phyloP scores from a whole-genome alignment of 2,329 filamentous ascomycete genomes.

The Cytospora mali region DNA sequence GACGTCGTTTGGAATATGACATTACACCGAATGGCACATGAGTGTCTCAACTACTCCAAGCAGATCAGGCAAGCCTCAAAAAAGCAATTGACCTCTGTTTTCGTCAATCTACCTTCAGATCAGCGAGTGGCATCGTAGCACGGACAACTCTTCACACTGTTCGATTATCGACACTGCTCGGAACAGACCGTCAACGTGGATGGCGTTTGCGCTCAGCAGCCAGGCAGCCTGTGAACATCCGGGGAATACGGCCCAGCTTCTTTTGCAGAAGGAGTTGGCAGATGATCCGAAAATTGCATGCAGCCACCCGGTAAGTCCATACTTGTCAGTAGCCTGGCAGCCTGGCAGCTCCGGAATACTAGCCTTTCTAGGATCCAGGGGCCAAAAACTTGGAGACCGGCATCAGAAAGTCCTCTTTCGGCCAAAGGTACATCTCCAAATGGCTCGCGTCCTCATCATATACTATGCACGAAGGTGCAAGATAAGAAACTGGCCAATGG shows the following conservation, averaged over 20 bases:
- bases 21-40: background rate
- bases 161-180: too few relatives aligned
- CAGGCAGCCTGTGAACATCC: background rate
- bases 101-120: too few relatives aligned
- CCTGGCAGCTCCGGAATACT: background rate
- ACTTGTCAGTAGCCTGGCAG: background rate
- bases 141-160: too few relatives aligned
- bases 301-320: background rate
- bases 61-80: too few relatives aligned
- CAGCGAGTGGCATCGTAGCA: too few relatives aligned
- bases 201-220: too few relatives aligned
- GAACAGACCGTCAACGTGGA: too few relatives aligned
- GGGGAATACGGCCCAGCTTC: background rate
- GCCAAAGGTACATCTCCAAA: background rate
- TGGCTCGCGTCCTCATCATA: background rate
- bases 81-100: too few relatives aligned
- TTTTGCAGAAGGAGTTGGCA: background rate
- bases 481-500: background rate
- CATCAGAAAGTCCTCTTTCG: background rate
- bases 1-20: background rate
- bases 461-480: background rate
- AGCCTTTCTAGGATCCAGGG: background rate
- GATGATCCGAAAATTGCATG: background rate
- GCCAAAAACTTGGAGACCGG: background rate
- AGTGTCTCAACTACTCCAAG: background rate